Evolutionary conservation across 164 flowering plant genomes (phyloP).

Genomic region (Dillenia suffruticosa): DNA sequence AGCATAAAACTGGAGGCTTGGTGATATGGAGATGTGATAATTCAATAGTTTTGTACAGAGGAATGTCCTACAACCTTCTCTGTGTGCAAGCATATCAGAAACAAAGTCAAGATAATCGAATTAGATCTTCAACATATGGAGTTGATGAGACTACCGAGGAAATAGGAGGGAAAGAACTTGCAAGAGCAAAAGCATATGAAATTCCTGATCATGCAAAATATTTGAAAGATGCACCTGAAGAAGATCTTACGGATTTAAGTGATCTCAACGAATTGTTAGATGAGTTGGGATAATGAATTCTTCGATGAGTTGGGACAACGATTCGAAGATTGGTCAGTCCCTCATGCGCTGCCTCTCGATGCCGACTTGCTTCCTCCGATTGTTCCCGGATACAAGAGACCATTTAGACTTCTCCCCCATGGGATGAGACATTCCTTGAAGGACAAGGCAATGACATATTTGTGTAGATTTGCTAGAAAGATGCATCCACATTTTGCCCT

Average conservation of each 20-base stretch:
- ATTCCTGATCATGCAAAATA: conserved; percentile 18
- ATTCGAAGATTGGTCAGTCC: conserved; percentile 81
- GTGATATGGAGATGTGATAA: conserved; percentile 94
- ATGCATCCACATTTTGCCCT: conserved; percentile 91
- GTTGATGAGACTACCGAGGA: conserved; percentile 9
- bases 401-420: conserved; percentile 75
- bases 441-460: conserved; percentile 57
- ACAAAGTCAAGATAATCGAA: conserved; percentile 16
- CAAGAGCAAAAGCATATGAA: conserved; percentile 13
- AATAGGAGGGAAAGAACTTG: conserved; percentile 8
- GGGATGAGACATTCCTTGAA: conserved; percentile 45
- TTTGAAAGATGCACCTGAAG: conserved; percentile 29
- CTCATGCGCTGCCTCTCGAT: conserved; percentile 79
- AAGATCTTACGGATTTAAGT: conserved; percentile 40
- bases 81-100: conserved; percentile 57
- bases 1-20: conserved; percentile 90
- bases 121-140: conserved; percentile 11
- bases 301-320: conserved; percentile 87
- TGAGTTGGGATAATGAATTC: conserved; percentile 79
- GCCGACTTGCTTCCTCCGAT: conserved; percentile 80
- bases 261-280: conserved; percentile 61
- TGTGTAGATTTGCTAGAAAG: conserved; percentile 68
- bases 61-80: conserved; percentile 68
- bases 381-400: conserved; percentile 63
- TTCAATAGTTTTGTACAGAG: conserved; percentile 77